phyloP scores from a whole-genome alignment of 2,329 filamentous ascomycete species.

The Escovopsis sp. region DNA sequence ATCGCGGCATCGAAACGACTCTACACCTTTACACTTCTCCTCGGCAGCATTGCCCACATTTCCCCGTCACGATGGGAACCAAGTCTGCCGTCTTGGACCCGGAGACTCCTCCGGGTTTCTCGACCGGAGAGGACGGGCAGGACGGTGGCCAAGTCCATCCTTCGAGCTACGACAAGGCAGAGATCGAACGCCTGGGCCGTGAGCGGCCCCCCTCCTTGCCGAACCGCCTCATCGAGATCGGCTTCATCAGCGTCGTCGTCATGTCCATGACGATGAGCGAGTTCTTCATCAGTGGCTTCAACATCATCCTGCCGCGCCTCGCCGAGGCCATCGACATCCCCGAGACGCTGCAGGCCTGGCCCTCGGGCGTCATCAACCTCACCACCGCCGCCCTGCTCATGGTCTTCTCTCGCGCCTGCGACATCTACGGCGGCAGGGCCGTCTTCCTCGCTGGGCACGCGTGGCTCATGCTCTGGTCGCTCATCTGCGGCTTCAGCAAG shows the following conservation, averaged over 20 bases:
- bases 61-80: too few relatives aligned
- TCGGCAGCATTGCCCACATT: too few relatives aligned
- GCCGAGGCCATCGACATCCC: slow-evolving; percentile 49
- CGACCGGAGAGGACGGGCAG: neutral
- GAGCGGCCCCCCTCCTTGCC: slow-evolving; percentile 43
- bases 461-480: slow-evolving; percentile 55
- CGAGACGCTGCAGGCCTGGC: slow-evolving; percentile 46
- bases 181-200: slow-evolving; percentile 46
- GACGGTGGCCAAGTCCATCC: slow-evolving; percentile 1
- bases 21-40: too few relatives aligned
- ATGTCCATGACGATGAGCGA: slow-evolving; percentile 53
- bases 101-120: too few relatives aligned
- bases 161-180: slow-evolving; percentile 11
- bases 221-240: slow-evolving; percentile 38
- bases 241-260: slow-evolving; percentile 47
- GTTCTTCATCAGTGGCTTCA: slow-evolving; percentile 66
- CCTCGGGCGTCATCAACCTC: slow-evolving; percentile 45
- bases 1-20: too few relatives aligned
- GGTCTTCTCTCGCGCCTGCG: slow-evolving; percentile 44
- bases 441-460: slow-evolving; percentile 44
- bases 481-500: slow-evolving; percentile 54
- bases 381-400: slow-evolving; percentile 44
- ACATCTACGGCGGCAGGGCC: slow-evolving; percentile 47
- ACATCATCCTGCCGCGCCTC: slow-evolving; percentile 55
- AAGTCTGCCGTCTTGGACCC: too few relatives aligned